Base-by-base conservation (phyloP, 306 rosid species). In the Nissolia schottii region DNA sequence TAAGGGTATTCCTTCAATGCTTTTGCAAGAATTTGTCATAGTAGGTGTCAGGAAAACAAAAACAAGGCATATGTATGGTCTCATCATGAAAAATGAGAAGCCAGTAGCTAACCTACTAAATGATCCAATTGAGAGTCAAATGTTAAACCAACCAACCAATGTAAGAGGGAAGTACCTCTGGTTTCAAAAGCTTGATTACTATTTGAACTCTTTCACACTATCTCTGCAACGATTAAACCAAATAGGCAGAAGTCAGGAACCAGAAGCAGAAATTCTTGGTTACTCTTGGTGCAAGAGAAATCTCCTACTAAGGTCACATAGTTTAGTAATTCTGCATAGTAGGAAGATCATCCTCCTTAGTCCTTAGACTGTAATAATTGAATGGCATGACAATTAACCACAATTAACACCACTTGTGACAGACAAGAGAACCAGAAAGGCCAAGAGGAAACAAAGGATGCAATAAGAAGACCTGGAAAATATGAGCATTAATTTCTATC, bases 161-260 rank as follows among this genome's bases (percentile, higher is more conserved):
- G 43, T 7, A 0, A 49, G 56, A 28, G 75, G 49, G 57, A 23
- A 64, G 63, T 73, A 84, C 93, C 89, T 84, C 81, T 16, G 94
- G 94, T 78, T 82, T 86, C 76, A 86, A 65, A 74, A 64, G 69
- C 45, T 82, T 69, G 31, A 87, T 77, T 16, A 85, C 73, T 64
- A 71, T 85, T 67, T 76, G 76, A 64, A 85, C 92, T 81, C 85
- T 78, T 70, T 73, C 43, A 65, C 88, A 78, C 43, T 89, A 83
- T 58, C 71, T 84, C 87, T 85, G 81, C 63, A 71, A 23, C 63
- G 37, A 56, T 11, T 25, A 12, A 27, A 56, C 19, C 34, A 43
- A 13, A 43, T n/a, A n/a, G n/a, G n/a, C n/a, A n/a, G n/a, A n/a
- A n/a, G n/a, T n/a, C n/a, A n/a, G n/a, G n/a, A n/a, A n/a, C n/a